A percentile compares a stretch with the other conserved stretches of the same genome.
phyloP scores from a whole-genome alignment of 2,329 filamentous ascomycete genomes.

The Talaromyces pinophilus region DNA sequence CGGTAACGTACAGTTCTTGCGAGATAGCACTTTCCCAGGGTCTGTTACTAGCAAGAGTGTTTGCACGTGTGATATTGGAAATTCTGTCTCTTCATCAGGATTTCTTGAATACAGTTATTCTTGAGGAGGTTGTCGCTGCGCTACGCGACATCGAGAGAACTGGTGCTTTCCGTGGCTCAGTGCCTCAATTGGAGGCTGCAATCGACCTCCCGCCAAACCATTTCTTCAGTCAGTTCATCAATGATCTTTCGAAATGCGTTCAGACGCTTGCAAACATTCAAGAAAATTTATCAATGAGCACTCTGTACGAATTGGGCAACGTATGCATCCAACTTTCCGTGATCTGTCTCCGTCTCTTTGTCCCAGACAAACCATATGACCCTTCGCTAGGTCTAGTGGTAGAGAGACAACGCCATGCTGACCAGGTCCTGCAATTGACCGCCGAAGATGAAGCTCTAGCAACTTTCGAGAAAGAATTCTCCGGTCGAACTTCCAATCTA shows the following conservation, averaged over 20 bases:
- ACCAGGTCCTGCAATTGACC: slow-evolving; percentile 59
- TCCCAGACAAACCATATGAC: slow-evolving; percentile 84
- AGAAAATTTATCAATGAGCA: slow-evolving; percentile 25
- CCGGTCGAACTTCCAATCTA: slow-evolving; percentile 67
- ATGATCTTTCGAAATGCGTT: slow-evolving; percentile 34
- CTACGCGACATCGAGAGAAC: slow-evolving; percentile 32
- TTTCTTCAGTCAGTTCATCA: slow-evolving; percentile 40
- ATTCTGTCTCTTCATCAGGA: slow-evolving; percentile 40
- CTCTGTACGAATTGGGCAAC: slow-evolving; percentile 50
- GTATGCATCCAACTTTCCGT: slow-evolving; percentile 77
- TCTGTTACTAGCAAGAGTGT: slow-evolving; percentile 50
- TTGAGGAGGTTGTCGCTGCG: slow-evolving; percentile 26
- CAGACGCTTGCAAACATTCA: slow-evolving; percentile 28
- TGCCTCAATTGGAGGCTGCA: slow-evolving; percentile 27
- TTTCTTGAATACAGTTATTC: slow-evolving; percentile 24
- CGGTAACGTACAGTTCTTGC: slow-evolving; percentile 54
- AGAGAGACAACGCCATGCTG: slow-evolving; percentile 60
- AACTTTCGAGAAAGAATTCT: slow-evolving; percentile 66
- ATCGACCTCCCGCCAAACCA: slow-evolving; percentile 31
- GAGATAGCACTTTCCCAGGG: slow-evolving; percentile 56
- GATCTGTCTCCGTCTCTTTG: slow-evolving; percentile 73
- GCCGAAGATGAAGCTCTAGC: slow-evolving; percentile 62
- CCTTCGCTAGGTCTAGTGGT: slow-evolving; percentile 66
- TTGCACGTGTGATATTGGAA: slow-evolving; percentile 44
- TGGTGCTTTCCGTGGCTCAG: slow-evolving; percentile 24